These are phyloP conservation scores for Vitis hybrid DNA, from an alignment of 177 flowering plant genomes.

Conservation along the genomic window DNA sequence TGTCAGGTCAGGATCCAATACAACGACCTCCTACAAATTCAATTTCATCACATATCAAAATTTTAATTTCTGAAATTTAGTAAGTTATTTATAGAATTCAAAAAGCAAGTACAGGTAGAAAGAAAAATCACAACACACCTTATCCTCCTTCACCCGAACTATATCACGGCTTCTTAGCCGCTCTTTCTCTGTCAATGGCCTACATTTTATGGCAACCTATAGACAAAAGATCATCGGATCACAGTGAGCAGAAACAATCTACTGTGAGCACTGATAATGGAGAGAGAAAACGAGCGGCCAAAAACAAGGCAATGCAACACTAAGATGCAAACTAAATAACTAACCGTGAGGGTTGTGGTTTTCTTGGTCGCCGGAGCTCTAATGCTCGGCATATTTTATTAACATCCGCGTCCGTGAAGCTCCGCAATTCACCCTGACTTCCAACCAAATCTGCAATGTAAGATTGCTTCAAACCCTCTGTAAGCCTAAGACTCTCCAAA, in stretches of 20 bases:
- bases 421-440: neutral
- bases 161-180: slow-evolving; percentile 46
- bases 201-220: slow-evolving; percentile 90
- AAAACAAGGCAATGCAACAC: neutral
- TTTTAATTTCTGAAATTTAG: neutral
- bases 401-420: slow-evolving; percentile 18
- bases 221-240: neutral
- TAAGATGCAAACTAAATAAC: slow-evolving; percentile 11
- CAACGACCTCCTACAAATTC: slow-evolving; percentile 57
- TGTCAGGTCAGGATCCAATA: slow-evolving; percentile 83
- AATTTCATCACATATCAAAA: neutral
- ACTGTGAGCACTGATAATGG: neutral
- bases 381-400: slow-evolving; percentile 64
- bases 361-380: slow-evolving; percentile 70
- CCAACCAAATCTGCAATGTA: neutral
- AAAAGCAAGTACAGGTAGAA: neutral
- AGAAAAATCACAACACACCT: slow-evolving; percentile 36
- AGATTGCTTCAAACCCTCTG: neutral
- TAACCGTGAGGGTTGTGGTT: slow-evolving; percentile 67
- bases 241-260: no score
- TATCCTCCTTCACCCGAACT: slow-evolving; percentile 58
- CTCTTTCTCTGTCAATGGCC: slow-evolving; percentile 60
- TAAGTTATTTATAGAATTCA: neutral
- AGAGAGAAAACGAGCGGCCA: neutral
- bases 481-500: neutral